phyloP scores from a whole-genome alignment of 345 rosid species.

The Dipteronia dyeriana region DNA sequence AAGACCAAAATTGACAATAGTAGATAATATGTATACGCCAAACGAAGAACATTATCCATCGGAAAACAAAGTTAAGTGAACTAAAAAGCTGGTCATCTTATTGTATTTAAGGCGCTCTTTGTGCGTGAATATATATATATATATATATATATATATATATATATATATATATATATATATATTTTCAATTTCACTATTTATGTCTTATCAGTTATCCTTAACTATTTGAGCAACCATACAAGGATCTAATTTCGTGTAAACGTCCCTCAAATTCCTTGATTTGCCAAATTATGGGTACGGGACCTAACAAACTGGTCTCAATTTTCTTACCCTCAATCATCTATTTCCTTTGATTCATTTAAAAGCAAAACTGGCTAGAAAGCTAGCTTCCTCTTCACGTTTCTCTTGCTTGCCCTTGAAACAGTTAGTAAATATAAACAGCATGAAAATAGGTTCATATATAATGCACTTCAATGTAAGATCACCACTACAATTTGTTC shows the following conservation, averaged over 20 bases:
- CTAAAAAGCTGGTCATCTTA: no score
- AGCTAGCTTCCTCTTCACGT: slow-evolving; percentile 37
- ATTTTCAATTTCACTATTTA: no score
- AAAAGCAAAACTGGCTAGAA: slow-evolving; percentile 13
- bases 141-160: no score
- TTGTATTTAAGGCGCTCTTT: no score
- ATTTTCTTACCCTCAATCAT: slow-evolving; percentile 24
- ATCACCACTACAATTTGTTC: no score
- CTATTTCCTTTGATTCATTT: slow-evolving; percentile 13
- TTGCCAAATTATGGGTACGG: neutral
- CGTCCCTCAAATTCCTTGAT: neutral
- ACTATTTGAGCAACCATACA: no score
- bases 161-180: no score
- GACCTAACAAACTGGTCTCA: neutral
- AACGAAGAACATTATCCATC: neutral
- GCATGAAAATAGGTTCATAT: slow-evolving; percentile 29
- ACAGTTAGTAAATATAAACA: slow-evolving; percentile 32
- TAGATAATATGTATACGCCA: neutral
- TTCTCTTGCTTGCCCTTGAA: slow-evolving; percentile 35
- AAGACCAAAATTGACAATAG: neutral
- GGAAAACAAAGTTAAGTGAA: no score
- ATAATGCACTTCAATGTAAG: neutral
- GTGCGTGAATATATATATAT: no score
- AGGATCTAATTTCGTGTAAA: neutral
- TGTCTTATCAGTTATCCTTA: no score